Evolutionary conservation across 1,139 yeast species (phyloP).

Genomic region (Suhomyces choctaworum): DNA sequence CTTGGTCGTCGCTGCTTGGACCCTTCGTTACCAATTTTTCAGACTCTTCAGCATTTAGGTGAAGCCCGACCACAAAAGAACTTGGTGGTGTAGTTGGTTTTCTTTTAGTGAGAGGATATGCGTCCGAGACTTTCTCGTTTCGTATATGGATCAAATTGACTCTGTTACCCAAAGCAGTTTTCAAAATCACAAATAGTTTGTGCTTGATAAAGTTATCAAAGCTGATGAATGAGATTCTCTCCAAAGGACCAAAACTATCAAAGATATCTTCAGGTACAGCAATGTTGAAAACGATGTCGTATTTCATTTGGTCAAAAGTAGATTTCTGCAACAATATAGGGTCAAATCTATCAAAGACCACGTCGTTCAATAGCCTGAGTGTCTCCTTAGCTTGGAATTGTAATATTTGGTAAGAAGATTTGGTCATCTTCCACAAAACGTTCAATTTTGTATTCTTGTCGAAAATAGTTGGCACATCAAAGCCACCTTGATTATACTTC

Average conservation of each 20-base stretch:
- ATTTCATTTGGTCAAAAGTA: slow-evolving; percentile 56
- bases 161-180: slow-evolving; percentile 69
- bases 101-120: slow-evolving; percentile 56
- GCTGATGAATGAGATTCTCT: slow-evolving; percentile 71
- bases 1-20: slow-evolving; percentile 64
- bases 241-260: slow-evolving; percentile 66
- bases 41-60: slow-evolving; percentile 69
- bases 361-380: slow-evolving; percentile 67
- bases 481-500: slow-evolving; percentile 57
- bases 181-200: slow-evolving; percentile 59
- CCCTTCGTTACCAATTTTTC: slow-evolving; percentile 86
- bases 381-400: slow-evolving; percentile 71
- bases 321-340: slow-evolving; percentile 74
- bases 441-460: slow-evolving; percentile 77
- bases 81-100: slow-evolving; percentile 43
- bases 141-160: slow-evolving; percentile 47
- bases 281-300: slow-evolving; percentile 61
- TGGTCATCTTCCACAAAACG: slow-evolving; percentile 78
- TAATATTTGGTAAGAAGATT: slow-evolving; percentile 62
- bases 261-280: slow-evolving; percentile 39
- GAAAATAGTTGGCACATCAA: slow-evolving; percentile 70
- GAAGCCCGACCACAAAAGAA: slow-evolving; percentile 58
- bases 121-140: slow-evolving; percentile 27
- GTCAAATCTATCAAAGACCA: slow-evolving; percentile 80
- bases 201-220: slow-evolving; percentile 65